Conservation (phyloP, 768 basidiomycete species). For the Amanita exitialis region DNA sequence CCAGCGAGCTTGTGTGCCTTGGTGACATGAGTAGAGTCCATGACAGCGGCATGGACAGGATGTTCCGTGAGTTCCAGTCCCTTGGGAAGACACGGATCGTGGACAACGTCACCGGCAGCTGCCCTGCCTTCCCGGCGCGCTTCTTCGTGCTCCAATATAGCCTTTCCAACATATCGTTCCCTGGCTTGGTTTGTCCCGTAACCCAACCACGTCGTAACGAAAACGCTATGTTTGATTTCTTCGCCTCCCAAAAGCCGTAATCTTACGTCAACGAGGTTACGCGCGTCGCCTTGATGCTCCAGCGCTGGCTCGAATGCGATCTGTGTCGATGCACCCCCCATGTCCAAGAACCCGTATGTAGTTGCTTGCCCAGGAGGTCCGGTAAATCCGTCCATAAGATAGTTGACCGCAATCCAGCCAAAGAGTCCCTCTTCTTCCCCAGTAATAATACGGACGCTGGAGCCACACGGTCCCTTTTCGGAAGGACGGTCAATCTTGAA, state of each 20-base stretch:
- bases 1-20: slow-evolving; percentile 62
- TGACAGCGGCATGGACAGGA: slow-evolving; percentile 31
- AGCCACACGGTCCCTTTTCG: slow-evolving; percentile 74
- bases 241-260: slow-evolving; percentile 75
- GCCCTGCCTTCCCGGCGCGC: slow-evolving; percentile 18
- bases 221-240: slow-evolving; percentile 86
- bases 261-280: slow-evolving; percentile 70
- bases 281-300: slow-evolving; percentile 42
- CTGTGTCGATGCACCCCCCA: slow-evolving; percentile 99
- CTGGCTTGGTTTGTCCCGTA: slow-evolving; percentile 98
- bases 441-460: slow-evolving; percentile 87
- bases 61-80: slow-evolving; percentile 53
- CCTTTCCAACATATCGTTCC: slow-evolving; percentile 77
- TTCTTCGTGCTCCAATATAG: slow-evolving; percentile 47
- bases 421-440: slow-evolving; percentile 98
- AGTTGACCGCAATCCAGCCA: slow-evolving; percentile 99
- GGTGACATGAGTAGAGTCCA: slow-evolving; percentile 30
- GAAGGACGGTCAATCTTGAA: slow-evolving; percentile 70
- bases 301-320: slow-evolving; percentile 90
- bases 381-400: slow-evolving; percentile 93
- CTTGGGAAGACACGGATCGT: slow-evolving; percentile 87
- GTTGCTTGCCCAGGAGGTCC: slow-evolving; percentile 47
- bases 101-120: slow-evolving; percentile 31
- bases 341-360: slow-evolving; percentile 96
- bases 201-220: slow-evolving; percentile 97